Conservation (phyloP, 2,329 filamentous ascomycete species). For the Fusarium paranaense region DNA sequence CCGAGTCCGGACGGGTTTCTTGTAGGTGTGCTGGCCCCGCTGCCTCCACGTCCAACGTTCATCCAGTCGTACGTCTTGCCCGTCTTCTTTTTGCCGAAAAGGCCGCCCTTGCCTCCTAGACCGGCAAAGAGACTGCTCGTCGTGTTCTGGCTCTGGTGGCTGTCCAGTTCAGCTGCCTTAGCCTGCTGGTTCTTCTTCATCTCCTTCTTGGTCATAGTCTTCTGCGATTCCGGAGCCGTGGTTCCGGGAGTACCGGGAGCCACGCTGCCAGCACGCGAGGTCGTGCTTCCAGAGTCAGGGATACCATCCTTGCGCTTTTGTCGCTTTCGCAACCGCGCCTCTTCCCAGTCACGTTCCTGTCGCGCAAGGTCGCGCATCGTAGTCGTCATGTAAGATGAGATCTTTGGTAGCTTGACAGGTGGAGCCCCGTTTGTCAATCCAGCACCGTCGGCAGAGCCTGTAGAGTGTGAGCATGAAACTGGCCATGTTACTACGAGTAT, state of each 20-base stretch:
- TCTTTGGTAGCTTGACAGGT: slow-evolving; percentile 60
- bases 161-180: slow-evolving; percentile 80
- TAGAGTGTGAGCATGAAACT: slow-evolving; percentile 32
- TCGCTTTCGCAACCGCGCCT: slow-evolving; percentile 75
- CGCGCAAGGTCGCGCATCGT: slow-evolving; percentile 72
- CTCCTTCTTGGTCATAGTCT: slow-evolving; percentile 88
- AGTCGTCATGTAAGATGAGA: slow-evolving; percentile 62
- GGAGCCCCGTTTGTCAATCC: slow-evolving; percentile 54
- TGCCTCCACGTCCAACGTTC: slow-evolving; percentile 64
- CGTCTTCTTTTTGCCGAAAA: slow-evolving; percentile 70
- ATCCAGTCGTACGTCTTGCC: slow-evolving; percentile 82
- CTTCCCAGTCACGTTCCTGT: slow-evolving; percentile 78
- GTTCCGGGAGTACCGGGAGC: slow-evolving; percentile 72
- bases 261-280: slow-evolving; percentile 66
- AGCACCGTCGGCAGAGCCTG: slow-evolving; percentile 56
- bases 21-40: slow-evolving; percentile 65
- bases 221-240: slow-evolving; percentile 72
- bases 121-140: slow-evolving; percentile 80
- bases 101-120: slow-evolving; percentile 70
- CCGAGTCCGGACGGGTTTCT: slow-evolving; percentile 49
- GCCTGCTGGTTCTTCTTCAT: slow-evolving; percentile 79
- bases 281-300: slow-evolving; percentile 59
- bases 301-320: slow-evolving; percentile 71
- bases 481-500: neutral
- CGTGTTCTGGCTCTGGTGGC: slow-evolving; percentile 84